Evolutionary conservation across 2,329 filamentous ascomycete species (phyloP), one percentile per base, ranked within the genome.

Genomic region (Penicillium sp.): DNA sequence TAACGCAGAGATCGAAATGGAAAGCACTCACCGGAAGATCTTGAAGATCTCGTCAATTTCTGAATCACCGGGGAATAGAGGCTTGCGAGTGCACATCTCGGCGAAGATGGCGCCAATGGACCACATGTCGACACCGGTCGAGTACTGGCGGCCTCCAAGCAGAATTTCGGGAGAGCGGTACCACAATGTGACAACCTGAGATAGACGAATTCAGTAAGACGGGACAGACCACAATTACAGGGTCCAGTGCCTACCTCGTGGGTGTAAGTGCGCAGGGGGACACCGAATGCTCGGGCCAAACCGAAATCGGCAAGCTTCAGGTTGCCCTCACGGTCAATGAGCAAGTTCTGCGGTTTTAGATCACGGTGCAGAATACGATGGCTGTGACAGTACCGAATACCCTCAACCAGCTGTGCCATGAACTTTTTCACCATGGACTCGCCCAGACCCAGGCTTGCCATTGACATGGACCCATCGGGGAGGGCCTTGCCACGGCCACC

Each of bases 11-110:
- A 12, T 15, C 10, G n/a, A n/a, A 28, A 40, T 23, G 23, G 20
- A 4, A 23, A 44, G 6, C 78, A 63, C 56, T 20, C 76, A 89
- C 88, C 85, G 82, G 84, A 95, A 95, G 68, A 86, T 95, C 75
- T 92, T 93, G 79, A 95, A 95, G 66, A 95, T 95, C 72, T 95
- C 89, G 65, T 95, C 89, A 72, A 95, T 95, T 68, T 95, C 89
- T 4, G 88, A 93, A 68, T 95, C 90, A 50, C 90, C 90, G 10
- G 90, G 89, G 77, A 95, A 95, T 38, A 95, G 78, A 4, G 90
- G 89, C 74, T 95, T 95, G 64, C 89, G 83, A 1, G 90, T 95
- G 73, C 89, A 95, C 91, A 95, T 95, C 72, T 95, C 90, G 8
- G 91, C 90, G 70, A 95, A 95, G 71, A 95, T 95, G 71, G 89